phyloP scores from a whole-genome alignment of 768 basidiomycete genomes.

The Neoboletus magnificus region DNA sequence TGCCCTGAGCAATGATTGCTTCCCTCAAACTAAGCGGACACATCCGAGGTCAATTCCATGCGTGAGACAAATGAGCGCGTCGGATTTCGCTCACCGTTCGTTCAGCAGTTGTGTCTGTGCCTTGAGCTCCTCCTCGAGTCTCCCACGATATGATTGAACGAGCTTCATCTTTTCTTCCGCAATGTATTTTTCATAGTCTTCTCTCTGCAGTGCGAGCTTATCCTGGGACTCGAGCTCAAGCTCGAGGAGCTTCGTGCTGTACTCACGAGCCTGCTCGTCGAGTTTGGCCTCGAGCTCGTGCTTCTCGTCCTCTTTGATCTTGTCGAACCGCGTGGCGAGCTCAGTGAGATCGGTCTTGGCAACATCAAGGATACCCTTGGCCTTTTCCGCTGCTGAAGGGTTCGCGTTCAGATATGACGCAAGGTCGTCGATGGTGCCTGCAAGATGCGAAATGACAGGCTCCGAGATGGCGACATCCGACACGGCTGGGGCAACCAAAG shows the following conservation, averaged over 20 bases:
- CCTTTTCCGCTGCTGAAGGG: slow-evolving; percentile 63
- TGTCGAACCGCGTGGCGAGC: slow-evolving; percentile 73
- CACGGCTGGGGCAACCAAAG: slow-evolving; percentile 79
- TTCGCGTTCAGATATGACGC: slow-evolving; percentile 78
- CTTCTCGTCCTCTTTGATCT: slow-evolving; percentile 77
- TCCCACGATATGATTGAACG: slow-evolving; percentile 77
- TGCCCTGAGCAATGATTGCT: slow-evolving; percentile 93
- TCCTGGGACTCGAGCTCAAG: slow-evolving; percentile 84
- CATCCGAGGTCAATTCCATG: background rate
- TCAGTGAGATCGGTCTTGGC: slow-evolving; percentile 80
- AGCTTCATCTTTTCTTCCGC: slow-evolving; percentile 73
- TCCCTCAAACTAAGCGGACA: slow-evolving; percentile 69
- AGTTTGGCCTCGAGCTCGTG: slow-evolving; percentile 58
- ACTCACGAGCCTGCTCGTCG: slow-evolving; percentile 83
- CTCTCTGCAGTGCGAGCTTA: slow-evolving; percentile 80
- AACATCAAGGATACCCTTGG: slow-evolving; percentile 68
- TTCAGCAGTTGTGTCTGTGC: slow-evolving; percentile 93
- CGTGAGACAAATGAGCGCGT: background rate
- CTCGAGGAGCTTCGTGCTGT: slow-evolving; percentile 74
- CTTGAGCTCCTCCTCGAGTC: slow-evolving; percentile 79
- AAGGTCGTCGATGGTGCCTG: slow-evolving; percentile 88
- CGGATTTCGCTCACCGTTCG: slow-evolving; percentile 63
- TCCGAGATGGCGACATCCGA: slow-evolving; percentile 70
- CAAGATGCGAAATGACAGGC: slow-evolving; percentile 91
- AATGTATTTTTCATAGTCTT: slow-evolving; percentile 78